Conservation (phyloP, 2,329 filamentous ascomycete species). For the Metarhizium robertsii region DNA sequence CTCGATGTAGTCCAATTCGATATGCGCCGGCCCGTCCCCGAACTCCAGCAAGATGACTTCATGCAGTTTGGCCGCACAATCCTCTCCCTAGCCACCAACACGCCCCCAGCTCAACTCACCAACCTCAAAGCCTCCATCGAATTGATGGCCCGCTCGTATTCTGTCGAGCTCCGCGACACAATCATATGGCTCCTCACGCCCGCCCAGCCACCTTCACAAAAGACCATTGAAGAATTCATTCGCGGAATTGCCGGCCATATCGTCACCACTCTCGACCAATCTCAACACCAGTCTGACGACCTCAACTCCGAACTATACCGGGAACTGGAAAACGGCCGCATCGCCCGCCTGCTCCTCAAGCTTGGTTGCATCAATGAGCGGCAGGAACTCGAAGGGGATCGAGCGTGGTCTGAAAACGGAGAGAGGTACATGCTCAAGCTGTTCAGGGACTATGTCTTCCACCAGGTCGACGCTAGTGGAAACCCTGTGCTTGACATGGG, state of each 20-base stretch:
- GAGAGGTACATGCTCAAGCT: constrained; percentile 89
- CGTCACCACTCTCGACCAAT: constrained; percentile 64
- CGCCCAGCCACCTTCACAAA: constrained; percentile 43
- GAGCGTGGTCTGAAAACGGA: constrained; percentile 82
- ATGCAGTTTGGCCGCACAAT: constrained; percentile 76
- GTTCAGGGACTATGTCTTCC: constrained; percentile 95
- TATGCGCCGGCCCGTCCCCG: constrained; percentile 52
- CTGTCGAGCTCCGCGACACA: constrained; percentile 66
- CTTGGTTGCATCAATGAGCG: constrained; percentile 84
- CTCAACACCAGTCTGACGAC: constrained; percentile 71
- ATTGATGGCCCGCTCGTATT: constrained; percentile 67
- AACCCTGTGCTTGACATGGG: constrained; percentile 78
- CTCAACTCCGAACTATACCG: constrained; percentile 61
- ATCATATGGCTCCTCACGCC: constrained; percentile 74
- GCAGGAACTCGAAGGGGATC: constrained; percentile 70
- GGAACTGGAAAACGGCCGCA: constrained; percentile 82
- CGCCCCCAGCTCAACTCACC: constrained; percentile 38
- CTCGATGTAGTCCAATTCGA: constrained; percentile 86
- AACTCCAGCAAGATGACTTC: constrained; percentile 84
- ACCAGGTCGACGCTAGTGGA: constrained; percentile 81
- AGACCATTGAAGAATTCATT: constrained; percentile 73
- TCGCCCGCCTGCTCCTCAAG: constrained; percentile 73
- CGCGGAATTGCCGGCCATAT: constrained; percentile 70
- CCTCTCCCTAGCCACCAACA: constrained; percentile 70
- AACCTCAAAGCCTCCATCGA: constrained; percentile 67